Evolutionary conservation across 1,284 basidiomycete species (phyloP).

Genomic region (Cutaneotrichosporon cutaneum): DNA sequence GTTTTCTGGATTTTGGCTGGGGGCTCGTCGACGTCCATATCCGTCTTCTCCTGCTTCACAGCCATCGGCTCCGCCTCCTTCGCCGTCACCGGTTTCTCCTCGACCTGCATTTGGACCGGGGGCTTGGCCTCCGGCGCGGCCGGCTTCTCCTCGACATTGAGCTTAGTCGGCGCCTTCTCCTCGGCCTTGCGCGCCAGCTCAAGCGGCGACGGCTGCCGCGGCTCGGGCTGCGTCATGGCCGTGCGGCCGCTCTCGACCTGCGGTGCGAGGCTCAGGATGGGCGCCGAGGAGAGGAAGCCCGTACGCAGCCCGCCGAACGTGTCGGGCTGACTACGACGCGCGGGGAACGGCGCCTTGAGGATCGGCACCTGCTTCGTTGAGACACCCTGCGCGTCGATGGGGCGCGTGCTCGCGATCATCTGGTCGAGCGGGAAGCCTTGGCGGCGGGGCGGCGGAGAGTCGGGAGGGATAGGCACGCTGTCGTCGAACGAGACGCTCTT

Average conservation of each 20-base stretch:
- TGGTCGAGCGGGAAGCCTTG: slow-evolving; percentile 32
- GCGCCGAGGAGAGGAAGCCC: neutral
- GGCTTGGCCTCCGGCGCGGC: neutral
- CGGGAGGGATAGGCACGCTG: slow-evolving; percentile 39
- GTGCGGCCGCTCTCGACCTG: slow-evolving; percentile 3
- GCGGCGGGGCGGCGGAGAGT: slow-evolving; percentile 28
- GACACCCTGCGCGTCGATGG: slow-evolving; percentile 14
- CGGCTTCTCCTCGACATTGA: neutral
- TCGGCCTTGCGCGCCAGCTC: neutral
- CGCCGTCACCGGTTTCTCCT: neutral
- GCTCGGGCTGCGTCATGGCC: neutral
- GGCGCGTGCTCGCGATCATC: slow-evolving; percentile 7
- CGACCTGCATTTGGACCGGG: neutral
- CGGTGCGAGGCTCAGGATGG: slow-evolving; percentile 4
- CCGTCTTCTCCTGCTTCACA: slow-evolving; percentile 8
- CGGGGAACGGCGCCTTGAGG: slow-evolving; percentile 32
- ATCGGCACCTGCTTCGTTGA: slow-evolving; percentile 33
- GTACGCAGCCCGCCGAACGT: slow-evolving; percentile 4
- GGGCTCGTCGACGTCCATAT: too few relatives aligned
- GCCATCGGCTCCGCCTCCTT: neutral
- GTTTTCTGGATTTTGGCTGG: too few relatives aligned
- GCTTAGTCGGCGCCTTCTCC: neutral
- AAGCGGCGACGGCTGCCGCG: neutral
- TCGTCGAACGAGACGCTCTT: slow-evolving; percentile 49
- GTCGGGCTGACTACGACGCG: neutral